phyloP scores from a whole-genome alignment of 1,284 basidiomycete genomes.

The Fomes fomentarius region DNA sequence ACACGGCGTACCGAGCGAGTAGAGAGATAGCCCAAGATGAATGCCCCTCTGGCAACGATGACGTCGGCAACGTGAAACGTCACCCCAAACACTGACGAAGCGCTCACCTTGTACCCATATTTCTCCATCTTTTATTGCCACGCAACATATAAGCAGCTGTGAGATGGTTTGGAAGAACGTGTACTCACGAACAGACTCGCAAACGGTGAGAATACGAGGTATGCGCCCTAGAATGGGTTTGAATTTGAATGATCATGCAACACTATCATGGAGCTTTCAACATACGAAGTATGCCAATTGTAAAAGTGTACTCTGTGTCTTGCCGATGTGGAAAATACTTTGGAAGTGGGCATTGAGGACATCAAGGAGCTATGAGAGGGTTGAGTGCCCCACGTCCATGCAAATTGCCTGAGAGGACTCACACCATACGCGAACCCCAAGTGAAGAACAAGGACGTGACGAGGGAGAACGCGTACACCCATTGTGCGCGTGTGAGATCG shows the following conservation, averaged over 20 bases:
- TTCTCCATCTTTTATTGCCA: conserved; percentile 53
- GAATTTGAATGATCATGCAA: not conserved
- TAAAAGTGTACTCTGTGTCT: conserved; percentile 81
- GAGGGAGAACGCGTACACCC: conserved; percentile 66
- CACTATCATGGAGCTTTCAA: not conserved
- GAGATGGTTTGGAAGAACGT: not conserved
- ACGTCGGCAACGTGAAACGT: conserved; percentile 5
- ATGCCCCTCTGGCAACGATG: conserved; percentile 51
- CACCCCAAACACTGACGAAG: not conserved
- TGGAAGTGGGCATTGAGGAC: conserved; percentile 87
- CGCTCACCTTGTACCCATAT: conserved; percentile 59
- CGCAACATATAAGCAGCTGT: not conserved
- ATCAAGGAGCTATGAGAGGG: conserved; percentile 66
- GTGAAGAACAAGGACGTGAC: conserved; percentile 85
- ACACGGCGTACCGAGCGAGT: conserved; percentile 56
- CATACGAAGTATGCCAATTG: conserved; percentile 84
- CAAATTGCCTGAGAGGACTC: conserved; percentile 33
- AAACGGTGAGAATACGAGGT: conserved; percentile 64
- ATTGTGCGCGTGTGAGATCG: conserved; percentile 49
- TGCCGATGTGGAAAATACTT: conserved; percentile 68
- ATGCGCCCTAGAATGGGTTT: conserved; percentile 52
- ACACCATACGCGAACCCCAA: conserved; percentile 82
- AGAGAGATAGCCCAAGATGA: conserved; percentile 71
- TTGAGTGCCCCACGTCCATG: not conserved
- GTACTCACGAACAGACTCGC: conserved; percentile 57